Conservation (phyloP, 306 rosid genomes). For the Casuarina glauca region DNA sequence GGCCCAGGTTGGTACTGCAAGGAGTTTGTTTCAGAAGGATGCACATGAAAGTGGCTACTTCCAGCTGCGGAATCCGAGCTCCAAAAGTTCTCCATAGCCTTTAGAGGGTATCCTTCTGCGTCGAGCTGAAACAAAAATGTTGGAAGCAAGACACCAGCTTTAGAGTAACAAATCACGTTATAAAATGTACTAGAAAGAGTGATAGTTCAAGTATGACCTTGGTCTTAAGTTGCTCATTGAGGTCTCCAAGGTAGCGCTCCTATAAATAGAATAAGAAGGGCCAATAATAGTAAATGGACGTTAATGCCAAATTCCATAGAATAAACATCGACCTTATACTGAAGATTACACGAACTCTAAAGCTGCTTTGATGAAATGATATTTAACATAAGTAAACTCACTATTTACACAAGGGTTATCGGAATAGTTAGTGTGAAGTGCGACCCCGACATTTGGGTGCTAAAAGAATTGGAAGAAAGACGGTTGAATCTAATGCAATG, state of each 20-base stretch:
- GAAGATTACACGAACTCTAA: too few relatives aligned
- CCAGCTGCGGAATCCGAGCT: conserved; percentile 48
- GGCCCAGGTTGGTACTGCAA: conserved; percentile 64
- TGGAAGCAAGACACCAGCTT: too few relatives aligned
- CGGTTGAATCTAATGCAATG: background rate
- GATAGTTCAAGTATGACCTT: conserved; percentile 45
- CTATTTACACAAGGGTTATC: too few relatives aligned
- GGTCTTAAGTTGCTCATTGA: conserved; percentile 68
- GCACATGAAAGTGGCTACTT: conserved; percentile 47
- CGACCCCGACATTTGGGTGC: too few relatives aligned
- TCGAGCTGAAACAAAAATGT: conserved; percentile 47
- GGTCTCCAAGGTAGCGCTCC: conserved; percentile 78
- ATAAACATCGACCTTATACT: too few relatives aligned
- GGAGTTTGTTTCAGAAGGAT: conserved; percentile 51
- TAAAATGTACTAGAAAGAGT: background rate
- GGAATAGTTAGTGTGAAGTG: too few relatives aligned
- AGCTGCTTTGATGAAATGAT: background rate
- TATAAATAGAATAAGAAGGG: conserved; percentile 32
- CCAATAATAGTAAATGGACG: background rate
- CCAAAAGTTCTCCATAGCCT: conserved; percentile 66
- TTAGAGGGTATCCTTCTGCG: conserved; percentile 63
- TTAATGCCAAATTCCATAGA: too few relatives aligned
- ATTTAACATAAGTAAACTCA: too few relatives aligned
- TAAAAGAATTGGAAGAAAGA: background rate
- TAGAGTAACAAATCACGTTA: background rate